Conservation (phyloP, 2,329 filamentous ascomycete species). For the Dissoconium aciculare region DNA sequence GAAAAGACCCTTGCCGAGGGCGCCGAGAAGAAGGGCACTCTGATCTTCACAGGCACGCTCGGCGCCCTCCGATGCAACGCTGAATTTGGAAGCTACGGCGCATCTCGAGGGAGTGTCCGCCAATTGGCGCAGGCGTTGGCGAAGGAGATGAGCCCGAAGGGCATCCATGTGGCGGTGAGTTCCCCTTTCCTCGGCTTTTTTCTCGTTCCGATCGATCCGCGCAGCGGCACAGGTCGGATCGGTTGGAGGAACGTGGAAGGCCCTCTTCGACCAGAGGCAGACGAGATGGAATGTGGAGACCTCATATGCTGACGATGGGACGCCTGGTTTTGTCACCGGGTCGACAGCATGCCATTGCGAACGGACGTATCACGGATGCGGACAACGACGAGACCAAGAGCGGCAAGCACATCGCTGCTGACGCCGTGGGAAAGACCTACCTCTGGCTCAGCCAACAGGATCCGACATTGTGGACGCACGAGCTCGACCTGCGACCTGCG, state of each 20-base stretch:
- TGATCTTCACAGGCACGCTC: constrained; percentile 42
- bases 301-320: too few species aligned
- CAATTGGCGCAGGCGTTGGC: constrained; percentile 43
- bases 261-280: too few species aligned
- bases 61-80: constrained; percentile 35
- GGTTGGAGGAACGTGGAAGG: too few species aligned
- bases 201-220: background rate
- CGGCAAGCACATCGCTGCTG: constrained; percentile 43
- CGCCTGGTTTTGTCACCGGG: too few species aligned
- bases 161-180: constrained; percentile 37
- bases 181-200: background rate
- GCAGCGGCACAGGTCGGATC: too few species aligned
- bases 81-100: constrained; percentile 41
- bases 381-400: constrained; percentile 33
- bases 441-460: constrained; percentile 36
- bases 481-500: constrained; percentile 37
- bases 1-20: constrained; percentile 32
- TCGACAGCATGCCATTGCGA: constrained; percentile 39
- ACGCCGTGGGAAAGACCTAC: constrained; percentile 44
- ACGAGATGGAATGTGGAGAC: too few species aligned
- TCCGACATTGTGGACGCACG: constrained; percentile 37
- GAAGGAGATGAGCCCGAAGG: constrained; percentile 41
- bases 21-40: constrained; percentile 39
- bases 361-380: constrained; percentile 39
- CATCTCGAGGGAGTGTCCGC: constrained; percentile 36